Conservation (phyloP, 1,284 basidiomycete species). For the Tilletia caries region DNA sequence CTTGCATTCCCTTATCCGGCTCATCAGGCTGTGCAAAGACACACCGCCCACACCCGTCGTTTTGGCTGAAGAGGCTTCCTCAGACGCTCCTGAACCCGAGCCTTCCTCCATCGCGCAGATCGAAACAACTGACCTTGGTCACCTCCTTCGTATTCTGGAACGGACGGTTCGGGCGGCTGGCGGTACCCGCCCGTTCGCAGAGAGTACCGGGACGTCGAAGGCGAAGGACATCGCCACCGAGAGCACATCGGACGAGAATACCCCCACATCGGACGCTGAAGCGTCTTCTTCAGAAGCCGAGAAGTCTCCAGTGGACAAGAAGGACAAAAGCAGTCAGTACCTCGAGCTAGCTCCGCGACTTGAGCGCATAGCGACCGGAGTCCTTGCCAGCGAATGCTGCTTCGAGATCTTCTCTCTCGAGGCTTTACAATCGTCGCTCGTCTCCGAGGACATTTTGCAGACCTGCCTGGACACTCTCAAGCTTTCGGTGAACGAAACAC, state of each 20-base stretch:
- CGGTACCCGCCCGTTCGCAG: slow-evolving; percentile 30
- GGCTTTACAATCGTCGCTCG: slow-evolving; percentile 71
- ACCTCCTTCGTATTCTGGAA: slow-evolving; percentile 33
- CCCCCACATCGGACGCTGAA: background rate
- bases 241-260: slow-evolving; percentile 7
- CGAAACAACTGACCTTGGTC: slow-evolving; percentile 20
- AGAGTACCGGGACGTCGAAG: slow-evolving; percentile 13
- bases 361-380: slow-evolving; percentile 63
- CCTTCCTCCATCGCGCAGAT: slow-evolving; percentile 18
- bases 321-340: slow-evolving; percentile 1
- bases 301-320: background rate
- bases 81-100: background rate
- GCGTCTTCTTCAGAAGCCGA: background rate
- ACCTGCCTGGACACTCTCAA: slow-evolving; percentile 73
- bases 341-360: slow-evolving; percentile 65
- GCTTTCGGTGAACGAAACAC: slow-evolving; percentile 70
- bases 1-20: slow-evolving; percentile 28
- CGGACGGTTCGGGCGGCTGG: slow-evolving; percentile 28
- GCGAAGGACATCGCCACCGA: slow-evolving; percentile 22
- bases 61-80: background rate
- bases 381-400: slow-evolving; percentile 76
- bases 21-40: slow-evolving; percentile 4
- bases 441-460: slow-evolving; percentile 82
- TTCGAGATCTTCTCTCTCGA: slow-evolving; percentile 73
- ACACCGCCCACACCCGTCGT: background rate